Base-by-base conservation (phyloP, 1,284 basidiomycete species). In the Kwoniella shivajii region DNA sequence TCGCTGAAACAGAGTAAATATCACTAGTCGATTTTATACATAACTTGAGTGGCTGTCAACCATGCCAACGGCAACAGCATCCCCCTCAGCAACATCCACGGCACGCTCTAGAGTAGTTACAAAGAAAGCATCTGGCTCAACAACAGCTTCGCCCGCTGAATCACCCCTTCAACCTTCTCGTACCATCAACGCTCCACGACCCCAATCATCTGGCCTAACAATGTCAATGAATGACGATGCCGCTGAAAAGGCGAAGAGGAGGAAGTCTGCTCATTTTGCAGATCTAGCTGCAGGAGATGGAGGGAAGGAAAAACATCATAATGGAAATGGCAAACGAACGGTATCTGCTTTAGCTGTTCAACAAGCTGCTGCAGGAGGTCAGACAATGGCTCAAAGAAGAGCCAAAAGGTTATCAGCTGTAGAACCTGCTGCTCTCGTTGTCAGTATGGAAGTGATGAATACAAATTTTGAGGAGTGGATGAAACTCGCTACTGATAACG, bases 401-500 rank as follows among this genome's bases (percentile, higher is more conserved):
- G 67, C 56, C 3, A 73, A 72, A 59, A 64, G 74, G 14, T 58
- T 76, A 14, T 69, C 66, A 13, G 66, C 72, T 3, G 69, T 75
- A 3, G 67, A 59, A 7, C 67, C 72, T 20, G 55, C 54, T 18
- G 57, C 58, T 6, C 65, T 68, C 4, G 65, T 61, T 3, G 69
- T 76, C 43, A 71, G 71, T 43, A 77, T 87, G 64, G 89, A 92
- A 67, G 85, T 91, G 30, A 89, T 90, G 85, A 89, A 82, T 77
- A 88, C 86, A 36, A 94, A 93, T 68, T 94, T 88, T 72, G 95
- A 99, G 75, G 93, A 99, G 75, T 99, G 96, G 95, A 99, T 99
- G 95, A 99, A 98, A 82, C 89, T 99, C 86, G 94, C 94, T 1
- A 98, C 95, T 6, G 96, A 98, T 75, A 98, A 98, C 78, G 94